Evolutionary conservation across 2,329 filamentous ascomycete species (phyloP).

Genomic region (Botrytis sinoallii): DNA sequence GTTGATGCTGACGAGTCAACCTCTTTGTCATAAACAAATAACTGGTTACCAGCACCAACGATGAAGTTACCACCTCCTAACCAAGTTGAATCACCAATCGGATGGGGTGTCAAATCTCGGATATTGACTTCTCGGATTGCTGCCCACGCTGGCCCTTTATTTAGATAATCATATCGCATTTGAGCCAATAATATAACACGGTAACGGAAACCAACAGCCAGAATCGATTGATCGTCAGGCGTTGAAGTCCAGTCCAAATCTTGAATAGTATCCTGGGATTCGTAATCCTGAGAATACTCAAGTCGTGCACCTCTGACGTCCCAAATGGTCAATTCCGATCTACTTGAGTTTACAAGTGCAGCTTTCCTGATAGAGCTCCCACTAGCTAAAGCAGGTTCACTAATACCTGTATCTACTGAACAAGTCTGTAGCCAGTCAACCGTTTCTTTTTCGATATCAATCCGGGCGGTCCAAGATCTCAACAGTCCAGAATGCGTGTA

Average conservation of each 20-base stretch:
- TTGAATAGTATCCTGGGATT: constrained; percentile 69
- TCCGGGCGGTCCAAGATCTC: constrained; percentile 79
- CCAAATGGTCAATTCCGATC: constrained; percentile 83
- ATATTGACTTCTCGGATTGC: constrained; percentile 79
- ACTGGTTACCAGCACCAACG: constrained; percentile 84
- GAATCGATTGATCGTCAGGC: constrained; percentile 80
- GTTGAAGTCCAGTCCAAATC: constrained; percentile 95
- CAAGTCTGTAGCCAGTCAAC: constrained; percentile 83
- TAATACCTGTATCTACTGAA: constrained; percentile 73
- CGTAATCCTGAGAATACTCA: constrained; percentile 75
- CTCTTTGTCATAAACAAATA: constrained; percentile 80
- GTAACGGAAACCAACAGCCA: constrained; percentile 90
- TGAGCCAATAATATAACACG: constrained; percentile 79
- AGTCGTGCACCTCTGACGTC: constrained; percentile 78
- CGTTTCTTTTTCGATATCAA: constrained; percentile 56
- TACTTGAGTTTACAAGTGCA: constrained; percentile 71
- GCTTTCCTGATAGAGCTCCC: constrained; percentile 85
- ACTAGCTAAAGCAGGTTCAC: constrained; percentile 72
- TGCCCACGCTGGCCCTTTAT: constrained; percentile 85
- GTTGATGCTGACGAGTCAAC: constrained; percentile 53
- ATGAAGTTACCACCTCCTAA: constrained; percentile 79
- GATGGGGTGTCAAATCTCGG: constrained; percentile 77
- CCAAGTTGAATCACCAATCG: constrained; percentile 93
- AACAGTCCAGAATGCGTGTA: constrained; percentile 74
- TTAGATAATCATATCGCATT: constrained; percentile 87